Conservation (phyloP, 2,329 filamentous ascomycete genomes). For the Camillea tinctor region DNA sequence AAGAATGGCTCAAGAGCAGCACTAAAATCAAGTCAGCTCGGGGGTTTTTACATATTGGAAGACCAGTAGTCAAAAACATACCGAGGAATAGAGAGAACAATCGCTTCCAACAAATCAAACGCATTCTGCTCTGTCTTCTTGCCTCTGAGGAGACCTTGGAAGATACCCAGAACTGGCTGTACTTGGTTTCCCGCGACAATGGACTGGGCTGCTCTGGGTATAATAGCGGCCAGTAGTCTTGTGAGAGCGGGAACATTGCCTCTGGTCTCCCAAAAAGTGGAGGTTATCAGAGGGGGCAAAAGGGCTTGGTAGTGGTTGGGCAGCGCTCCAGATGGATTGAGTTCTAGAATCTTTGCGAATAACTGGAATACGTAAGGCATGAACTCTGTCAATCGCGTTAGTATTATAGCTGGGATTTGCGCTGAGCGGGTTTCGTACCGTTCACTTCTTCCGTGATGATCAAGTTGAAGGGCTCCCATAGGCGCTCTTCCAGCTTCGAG, state of each 20-base stretch:
- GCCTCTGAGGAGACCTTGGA: constrained; percentile 80
- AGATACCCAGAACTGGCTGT: constrained; percentile 88
- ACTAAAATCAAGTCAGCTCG: constrained; percentile 38
- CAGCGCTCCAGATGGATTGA: constrained; percentile 74
- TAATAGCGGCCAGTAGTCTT: constrained; percentile 78
- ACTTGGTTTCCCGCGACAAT: constrained; percentile 80
- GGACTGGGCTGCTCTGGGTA: constrained; percentile 70
- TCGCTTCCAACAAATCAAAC: constrained; percentile 85
- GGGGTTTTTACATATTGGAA: constrained; percentile 5
- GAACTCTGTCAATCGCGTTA: constrained; percentile 64
- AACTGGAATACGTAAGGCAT: constrained; percentile 96
- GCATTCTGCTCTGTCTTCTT: constrained; percentile 84
- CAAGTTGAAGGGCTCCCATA: constrained; percentile 80
- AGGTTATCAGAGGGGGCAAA: constrained; percentile 73
- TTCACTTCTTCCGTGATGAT: constrained; percentile 81
- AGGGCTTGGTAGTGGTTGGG: constrained; percentile 79
- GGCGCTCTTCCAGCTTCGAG: constrained; percentile 71
- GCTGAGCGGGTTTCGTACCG: constrained; percentile 45
- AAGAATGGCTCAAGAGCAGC: constrained; percentile 73
- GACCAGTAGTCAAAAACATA: constrained; percentile 44
- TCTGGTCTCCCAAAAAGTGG: constrained; percentile 84
- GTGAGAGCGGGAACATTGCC: constrained; percentile 92
- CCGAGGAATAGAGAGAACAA: constrained; percentile 71
- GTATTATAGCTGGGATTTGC: constrained; percentile 9
- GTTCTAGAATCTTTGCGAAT: constrained; percentile 85